A percentile compares a stretch with the other conserved stretches of the same genome.
Conservation (phyloP, 2,329 filamentous ascomycete species). For the Colletotrichum caudatum region DNA sequence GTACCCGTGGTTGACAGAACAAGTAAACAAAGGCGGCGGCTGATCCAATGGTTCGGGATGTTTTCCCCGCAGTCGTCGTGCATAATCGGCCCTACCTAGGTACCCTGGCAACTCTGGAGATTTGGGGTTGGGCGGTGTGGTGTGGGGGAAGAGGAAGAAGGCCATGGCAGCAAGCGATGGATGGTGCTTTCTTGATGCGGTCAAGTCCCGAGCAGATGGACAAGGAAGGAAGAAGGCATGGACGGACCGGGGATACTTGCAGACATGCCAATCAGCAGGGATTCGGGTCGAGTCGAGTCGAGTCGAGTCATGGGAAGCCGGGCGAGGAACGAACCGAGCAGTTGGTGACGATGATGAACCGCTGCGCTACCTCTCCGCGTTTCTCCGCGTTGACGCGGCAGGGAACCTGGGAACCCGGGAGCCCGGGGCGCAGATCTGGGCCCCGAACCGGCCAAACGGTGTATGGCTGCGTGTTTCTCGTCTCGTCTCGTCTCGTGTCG, state of each 20-base stretch:
- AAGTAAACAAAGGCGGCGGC: background rate
- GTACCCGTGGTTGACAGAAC: background rate
- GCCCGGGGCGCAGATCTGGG: slow-evolving; percentile 7
- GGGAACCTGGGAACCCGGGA: background rate
- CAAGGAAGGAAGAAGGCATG: background rate
- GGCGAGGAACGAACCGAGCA: too few relatives aligned
- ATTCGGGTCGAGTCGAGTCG: background rate
- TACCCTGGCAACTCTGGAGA: slow-evolving; percentile 24
- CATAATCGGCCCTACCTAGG: slow-evolving; percentile 35
- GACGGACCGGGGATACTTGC: background rate
- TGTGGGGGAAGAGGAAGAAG: background rate
- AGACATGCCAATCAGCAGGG: too few relatives aligned
- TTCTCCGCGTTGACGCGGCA: slow-evolving; percentile 2
- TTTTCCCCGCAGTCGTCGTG: slow-evolving; percentile 29
- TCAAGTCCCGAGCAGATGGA: slow-evolving; percentile 30
- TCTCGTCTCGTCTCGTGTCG: too few relatives aligned
- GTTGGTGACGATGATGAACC: too few relatives aligned
- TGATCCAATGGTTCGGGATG: slow-evolving; percentile 32
- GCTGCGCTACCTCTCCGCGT: slow-evolving; percentile 5
- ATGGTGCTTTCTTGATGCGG: slow-evolving; percentile 15
- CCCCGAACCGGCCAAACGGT: background rate
- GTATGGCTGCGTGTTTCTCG: background rate
- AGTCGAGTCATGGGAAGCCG: slow-evolving; percentile 3
- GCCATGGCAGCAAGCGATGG: background rate
- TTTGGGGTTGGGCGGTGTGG: slow-evolving; percentile 36